Base-by-base conservation (phyloP, 2,329 filamentous ascomycete genomes). In the Ophiostoma quercus region DNA sequence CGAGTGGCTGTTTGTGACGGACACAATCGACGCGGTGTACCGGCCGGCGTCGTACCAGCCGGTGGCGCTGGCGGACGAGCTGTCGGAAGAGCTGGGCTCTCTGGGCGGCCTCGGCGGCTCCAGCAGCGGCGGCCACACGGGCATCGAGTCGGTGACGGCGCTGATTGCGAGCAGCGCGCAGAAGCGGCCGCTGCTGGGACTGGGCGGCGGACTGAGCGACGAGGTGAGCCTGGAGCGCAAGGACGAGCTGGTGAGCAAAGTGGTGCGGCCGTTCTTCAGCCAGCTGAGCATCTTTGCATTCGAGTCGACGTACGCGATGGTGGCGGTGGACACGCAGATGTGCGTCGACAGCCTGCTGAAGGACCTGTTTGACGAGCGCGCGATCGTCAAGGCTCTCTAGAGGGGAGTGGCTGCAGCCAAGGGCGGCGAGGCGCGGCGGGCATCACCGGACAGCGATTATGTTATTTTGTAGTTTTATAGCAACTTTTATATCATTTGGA, bases 1-100 rank as follows among this genome's bases (percentile, higher is more conserved):
- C 76, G 92, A 97, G 81, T 99, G 95, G 95, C 87, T 98, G 3
- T 99, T 97, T 78, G 89, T 99, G 69, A 96, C 93, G 1, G 95
- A 99, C 79, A 98, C 94, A 16, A 94, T 97, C 73, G 95, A 99
- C 75, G 94, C 95, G 0, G 91, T 99, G 43, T 96, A 99, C 79
- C 88, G 91, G 14, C 89, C 92, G 0, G 80, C 87, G 16, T 82
- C 83, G 68, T 90, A 89, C 80, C 85, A 88, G 71, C 85, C 92
- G 1, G 82, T 91, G 2, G 92, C 92, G 2, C 84, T 98, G 5
- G 90, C 91, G 0, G 95, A 98, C 75, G 68, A 69, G 62, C 57
- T 71, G 57, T 66, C 70, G 7, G 70, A 96, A 74, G 88, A 89
- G 70, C 82, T 97, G 22, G 62, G 62, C 3, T n/a, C 32, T 19